Evolutionary conservation across 2,329 filamentous ascomycete species (phyloP).

Genomic region (Fusarium albidum): DNA sequence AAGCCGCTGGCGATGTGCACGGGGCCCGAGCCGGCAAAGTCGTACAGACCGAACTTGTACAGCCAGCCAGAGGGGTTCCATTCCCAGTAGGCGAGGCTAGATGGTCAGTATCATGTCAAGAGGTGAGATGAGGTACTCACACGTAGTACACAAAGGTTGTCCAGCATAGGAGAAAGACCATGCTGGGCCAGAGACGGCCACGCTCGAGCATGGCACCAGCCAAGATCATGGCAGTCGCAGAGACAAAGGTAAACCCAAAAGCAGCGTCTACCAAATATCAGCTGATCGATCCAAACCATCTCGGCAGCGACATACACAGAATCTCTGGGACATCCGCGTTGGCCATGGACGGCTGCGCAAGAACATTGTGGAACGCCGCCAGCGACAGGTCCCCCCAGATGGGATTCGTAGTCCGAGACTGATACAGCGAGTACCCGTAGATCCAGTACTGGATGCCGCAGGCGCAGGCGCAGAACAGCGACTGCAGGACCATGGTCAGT

Average conservation of each 20-base stretch:
- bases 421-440: slow-evolving; percentile 55
- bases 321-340: slow-evolving; percentile 49
- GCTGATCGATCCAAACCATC: not conserved
- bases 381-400: slow-evolving; percentile 48
- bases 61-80: slow-evolving; percentile 75
- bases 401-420: slow-evolving; percentile 46
- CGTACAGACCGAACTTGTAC: slow-evolving; percentile 65
- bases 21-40: slow-evolving; percentile 69
- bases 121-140: slow-evolving; percentile 8
- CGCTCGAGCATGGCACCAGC: slow-evolving; percentile 50
- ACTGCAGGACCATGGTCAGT: slow-evolving; percentile 57
- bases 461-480: slow-evolving; percentile 55
- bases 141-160: slow-evolving; percentile 69
- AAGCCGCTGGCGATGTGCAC: slow-evolving; percentile 71
- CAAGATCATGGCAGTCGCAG: slow-evolving; percentile 50
- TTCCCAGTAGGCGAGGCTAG: slow-evolving; percentile 67
- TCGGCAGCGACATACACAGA: slow-evolving; percentile 34
- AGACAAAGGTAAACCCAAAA: slow-evolving; percentile 50
- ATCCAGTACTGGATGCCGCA: slow-evolving; percentile 57
- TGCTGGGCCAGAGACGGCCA: slow-evolving; percentile 53
- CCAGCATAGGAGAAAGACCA: slow-evolving; percentile 71
- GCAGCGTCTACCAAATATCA: slow-evolving; percentile 37
- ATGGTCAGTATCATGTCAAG: fast-evolving
- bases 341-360: slow-evolving; percentile 48
- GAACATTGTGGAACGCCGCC: slow-evolving; percentile 46